Base-by-base conservation (phyloP, 1,284 basidiomycete species). In the Leucoagaricus sp. region DNA sequence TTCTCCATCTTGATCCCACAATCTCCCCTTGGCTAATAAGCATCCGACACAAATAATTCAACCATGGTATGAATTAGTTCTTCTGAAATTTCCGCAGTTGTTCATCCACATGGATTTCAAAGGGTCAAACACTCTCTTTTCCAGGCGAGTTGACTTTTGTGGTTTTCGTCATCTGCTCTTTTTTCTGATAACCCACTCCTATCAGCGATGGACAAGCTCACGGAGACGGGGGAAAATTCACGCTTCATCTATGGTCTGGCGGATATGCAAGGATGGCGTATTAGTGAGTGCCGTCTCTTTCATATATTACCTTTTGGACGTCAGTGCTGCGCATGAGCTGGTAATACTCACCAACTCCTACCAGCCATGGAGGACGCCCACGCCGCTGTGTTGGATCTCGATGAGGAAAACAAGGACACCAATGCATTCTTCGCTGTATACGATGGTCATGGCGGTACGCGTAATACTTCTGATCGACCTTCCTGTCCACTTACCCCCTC, bases 241-340 rank as follows among this genome's bases (percentile, higher is more conserved):
- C 85, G 87, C 60, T 91, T 89, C 72, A 74, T 85, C 60, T 98
- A 89, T 72, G 91, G 85, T 9, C 81, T 98, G 49, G 90, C 92
- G 42, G 96, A 98, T 77, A 99, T 99, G 97, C 97, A 99, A 75
- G 97, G 97, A 65, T 99, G 97, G 97, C 84, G 97, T 75, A 92
- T 98, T 75, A 89, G 96, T 98, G 67, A 75, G 95, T 75, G 47
- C n/a, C 56, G 58, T 23, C 13, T n/a, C 53, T 36, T 49, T 41
- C 50, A 57, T n/a, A n/a, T 1, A 28, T 52, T 40, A 23, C 59
- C 34, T 42, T 31, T 49, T 46, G 41, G 50, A 17, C 23, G 46
- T 8, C 54, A 41, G 52, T 48, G 45, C 53, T 53, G 49, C 49
- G 51, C 63, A 51, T 34, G 50, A 55, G 49, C 36, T 38, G 29